phyloP scores from a whole-genome alignment of 208 protist genomes.

The Spongospora subterranea region DNA sequence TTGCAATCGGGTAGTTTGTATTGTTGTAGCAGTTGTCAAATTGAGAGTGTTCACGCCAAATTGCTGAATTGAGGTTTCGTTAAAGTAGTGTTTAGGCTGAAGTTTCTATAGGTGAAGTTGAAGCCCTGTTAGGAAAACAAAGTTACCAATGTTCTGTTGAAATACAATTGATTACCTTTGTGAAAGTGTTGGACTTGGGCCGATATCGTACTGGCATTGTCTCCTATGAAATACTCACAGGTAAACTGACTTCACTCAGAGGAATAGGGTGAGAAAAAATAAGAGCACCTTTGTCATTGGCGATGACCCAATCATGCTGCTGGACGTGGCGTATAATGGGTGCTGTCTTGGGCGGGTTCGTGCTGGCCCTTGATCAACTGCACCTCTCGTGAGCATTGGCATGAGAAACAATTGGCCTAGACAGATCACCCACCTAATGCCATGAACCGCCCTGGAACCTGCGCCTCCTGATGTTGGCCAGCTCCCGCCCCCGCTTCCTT shows the following conservation, averaged over 20 bases:
- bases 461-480: no score
- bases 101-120: slow-evolving; percentile 37
- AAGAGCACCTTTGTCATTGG: neutral
- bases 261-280: neutral
- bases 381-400: neutral
- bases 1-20: neutral
- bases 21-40: neutral
- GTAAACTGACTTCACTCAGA: neutral
- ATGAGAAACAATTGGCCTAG: neutral
- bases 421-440: neutral
- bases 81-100: slow-evolving; percentile 16
- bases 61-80: neutral
- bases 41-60: neutral
- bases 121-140: neutral
- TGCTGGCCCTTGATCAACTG: neutral
- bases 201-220: neutral
- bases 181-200: slow-evolving; percentile 35
- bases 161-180: neutral
- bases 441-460: neutral
- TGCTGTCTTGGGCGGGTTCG: slow-evolving; percentile 19
- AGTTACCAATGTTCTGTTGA: neutral
- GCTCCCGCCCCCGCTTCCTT: no score
- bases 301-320: neutral
- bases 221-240: neutral
- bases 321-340: slow-evolving; percentile 32